Evolutionary conservation across 192 early-diverging fungal species (phyloP), one percentile per base, ranked within the genome.

Genomic region (Coemansia sp.): DNA sequence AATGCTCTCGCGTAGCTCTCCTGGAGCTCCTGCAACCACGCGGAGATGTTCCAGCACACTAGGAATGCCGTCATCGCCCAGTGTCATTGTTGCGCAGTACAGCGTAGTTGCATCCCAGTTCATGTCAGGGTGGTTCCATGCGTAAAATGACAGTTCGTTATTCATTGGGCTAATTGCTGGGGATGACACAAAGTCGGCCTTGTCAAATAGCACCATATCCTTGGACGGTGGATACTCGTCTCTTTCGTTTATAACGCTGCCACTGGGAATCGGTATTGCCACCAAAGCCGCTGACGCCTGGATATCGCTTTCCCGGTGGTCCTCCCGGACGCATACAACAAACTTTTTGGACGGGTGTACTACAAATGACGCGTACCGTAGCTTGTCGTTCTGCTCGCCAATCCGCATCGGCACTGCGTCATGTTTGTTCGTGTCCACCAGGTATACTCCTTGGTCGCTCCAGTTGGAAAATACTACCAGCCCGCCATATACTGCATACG

Each of bases 101-200:
- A 92, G 70, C 27, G 75, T 71, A 1, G 91, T 89, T 38, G 77
- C 83, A 59, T 90, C 87, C 91, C 92, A 92, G 52, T 86, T 89
- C 92, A 93, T 92, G 66, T 85, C 84, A 0, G 89, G 89, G 39
- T 91, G 87, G 57, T 84, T 72, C 92, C 90, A 92, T 4, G 86
- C 75, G 37, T 85, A 75, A 66, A 86, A 92, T 7, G 84, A 84
- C 58, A 91, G 65, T 48, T 84, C 67, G 22, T 54, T 60, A 8
- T 81, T 72, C n/a, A 29, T 52, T 5, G 72, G 57, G 57, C 79
- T 84, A 65, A 92, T 72, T 4, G 84, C 81, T 21, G 89, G 88
- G 24, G 75, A 66, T 2, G 86, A 72, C 49, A 90, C 90, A 73
- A 93, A 93, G 58, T 91, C 90, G 1, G 74, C 48, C 1, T 84